Evolutionary conservation across 371 early-diverging fungal genomes (phyloP), one percentile per base, ranked within the genome.

Genomic region (Saksenaea vasiformis): DNA sequence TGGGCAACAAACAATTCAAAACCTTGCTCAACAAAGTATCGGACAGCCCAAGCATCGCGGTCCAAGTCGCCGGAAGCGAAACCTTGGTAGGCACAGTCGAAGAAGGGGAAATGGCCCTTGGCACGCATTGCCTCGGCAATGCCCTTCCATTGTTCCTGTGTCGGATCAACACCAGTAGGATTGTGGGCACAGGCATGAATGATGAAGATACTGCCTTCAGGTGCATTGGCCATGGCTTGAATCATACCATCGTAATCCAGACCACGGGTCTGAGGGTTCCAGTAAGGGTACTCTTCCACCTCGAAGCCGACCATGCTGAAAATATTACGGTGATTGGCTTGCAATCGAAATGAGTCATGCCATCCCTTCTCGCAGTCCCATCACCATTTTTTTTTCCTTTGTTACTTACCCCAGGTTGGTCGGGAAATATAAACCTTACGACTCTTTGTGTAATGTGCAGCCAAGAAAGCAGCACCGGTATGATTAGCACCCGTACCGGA

Each of bases 71-170:
- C 98, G 19, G 92, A 92, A 39, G 97, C 97, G 70, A 96, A 98
- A 3, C 98, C 97, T 87, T 97, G 97, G 85, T 98, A 98, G 54
- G 98, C 98, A 72, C 91, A 93, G 75, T 98, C 98, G 73, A 98
- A 98, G 89, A 96, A 95, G 24, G 94, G 88, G 74, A 96, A 91
- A 66, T 92, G 95, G 13, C 73, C 72, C 76, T 90, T 90, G 58
- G 77, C 76, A 68, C 78, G 60, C 76, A 94, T 91, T 7, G 91
- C 89, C 17, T 89, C 83, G 28, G 94, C 95, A 60, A 98, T 95
- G 60, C 82, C 80, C 74, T 86, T 86, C 97, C 98, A 98, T 79
- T 98, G 94, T 54, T 90, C 93, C 19, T 79, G 80, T 0, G 95
- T 92, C 26, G 96, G 96, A 76, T 98, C 98, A 44, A 96, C 94